A percentile compares a stretch with the other conserved stretches of the same genome.
phyloP scores from a whole-genome alignment of 2,329 filamentous ascomycete species.

The Pseudogymnoascus sp. region DNA sequence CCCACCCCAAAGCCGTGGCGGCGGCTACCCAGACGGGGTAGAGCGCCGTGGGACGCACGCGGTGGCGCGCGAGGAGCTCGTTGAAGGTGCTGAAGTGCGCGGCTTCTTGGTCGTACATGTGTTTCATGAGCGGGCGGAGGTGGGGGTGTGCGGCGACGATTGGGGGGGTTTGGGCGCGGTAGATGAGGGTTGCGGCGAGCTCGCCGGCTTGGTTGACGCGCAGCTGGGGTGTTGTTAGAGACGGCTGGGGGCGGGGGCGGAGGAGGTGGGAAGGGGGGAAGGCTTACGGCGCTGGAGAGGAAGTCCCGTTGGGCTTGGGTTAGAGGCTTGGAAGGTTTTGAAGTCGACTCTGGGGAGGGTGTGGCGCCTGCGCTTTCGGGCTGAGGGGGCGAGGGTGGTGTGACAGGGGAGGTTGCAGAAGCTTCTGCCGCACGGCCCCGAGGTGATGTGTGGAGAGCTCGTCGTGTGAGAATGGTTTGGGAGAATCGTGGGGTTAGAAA shows the following conservation, averaged over 20 bases:
- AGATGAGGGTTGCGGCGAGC: no score
- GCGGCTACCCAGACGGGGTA: conserved; percentile 82
- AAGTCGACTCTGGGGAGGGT: conserved; percentile 24
- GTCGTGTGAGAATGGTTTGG: conserved; percentile 3
- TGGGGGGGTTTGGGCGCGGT: conserved; percentile 78
- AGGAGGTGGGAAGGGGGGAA: no score
- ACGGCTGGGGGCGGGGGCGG: no score
- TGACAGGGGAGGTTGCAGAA: conserved; percentile 16
- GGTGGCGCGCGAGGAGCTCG: conserved; percentile 69
- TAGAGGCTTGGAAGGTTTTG: conserved; percentile 37
- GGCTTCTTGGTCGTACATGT: conserved; percentile 97
- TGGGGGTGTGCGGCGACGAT: conserved; percentile 74
- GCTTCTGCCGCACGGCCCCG: not conserved
- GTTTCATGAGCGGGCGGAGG: conserved; percentile 81
- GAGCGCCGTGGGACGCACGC: conserved; percentile 84
- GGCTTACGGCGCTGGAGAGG: conserved; percentile 52
- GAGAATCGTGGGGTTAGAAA: conserved; percentile 32
- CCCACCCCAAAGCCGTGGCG: conserved; percentile 77
- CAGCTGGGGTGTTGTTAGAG: no score
- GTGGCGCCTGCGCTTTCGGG: conserved; percentile 22
- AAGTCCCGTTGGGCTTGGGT: conserved; percentile 64
- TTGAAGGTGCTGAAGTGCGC: conserved; percentile 85
- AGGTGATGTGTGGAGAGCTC: not conserved
- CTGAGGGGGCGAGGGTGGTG: conserved; percentile 19
- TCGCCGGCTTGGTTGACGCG: no score